phyloP scores from a whole-genome alignment of 2,329 filamentous ascomycete genomes.

The Pseudohalonectria lignicola region DNA sequence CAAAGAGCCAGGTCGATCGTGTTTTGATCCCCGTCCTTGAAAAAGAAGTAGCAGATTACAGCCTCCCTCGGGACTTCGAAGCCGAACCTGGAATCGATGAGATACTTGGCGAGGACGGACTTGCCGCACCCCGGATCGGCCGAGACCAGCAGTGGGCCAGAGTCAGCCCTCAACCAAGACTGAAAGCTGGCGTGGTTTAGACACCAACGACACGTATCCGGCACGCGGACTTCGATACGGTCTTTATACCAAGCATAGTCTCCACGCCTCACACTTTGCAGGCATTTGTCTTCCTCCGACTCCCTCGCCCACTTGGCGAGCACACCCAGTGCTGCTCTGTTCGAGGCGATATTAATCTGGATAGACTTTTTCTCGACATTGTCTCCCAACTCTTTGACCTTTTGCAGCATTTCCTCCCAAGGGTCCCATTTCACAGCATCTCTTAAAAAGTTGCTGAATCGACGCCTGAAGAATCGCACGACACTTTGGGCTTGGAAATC shows the following conservation, averaged over 20 bases:
- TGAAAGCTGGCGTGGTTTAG: conserved; percentile 17
- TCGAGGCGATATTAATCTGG: neutral
- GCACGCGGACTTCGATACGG: conserved; percentile 12
- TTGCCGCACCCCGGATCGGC: conserved; percentile 28
- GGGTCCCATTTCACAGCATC: conserved; percentile 2
- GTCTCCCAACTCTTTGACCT: conserved; percentile 1
- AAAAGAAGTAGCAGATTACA: conserved; percentile 30
- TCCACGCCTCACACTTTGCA: conserved; percentile 1
- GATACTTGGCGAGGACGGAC: conserved; percentile 22
- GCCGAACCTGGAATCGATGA: conserved; percentile 19
- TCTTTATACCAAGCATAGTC: conserved; percentile 15
- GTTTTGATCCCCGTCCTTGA: conserved; percentile 26
- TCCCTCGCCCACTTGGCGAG: conserved; percentile 15
- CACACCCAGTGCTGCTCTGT: neutral
- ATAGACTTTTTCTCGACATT: neutral
- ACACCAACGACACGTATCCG: conserved; percentile 21
- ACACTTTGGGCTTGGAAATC: conserved; percentile 5
- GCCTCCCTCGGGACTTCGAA: conserved; percentile 9
- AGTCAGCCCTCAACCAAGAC: conserved; percentile 15
- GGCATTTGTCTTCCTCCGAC: conserved; percentile 3
- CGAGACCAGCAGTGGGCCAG: conserved; percentile 20
- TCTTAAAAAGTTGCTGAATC: conserved; percentile 3
- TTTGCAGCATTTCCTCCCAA: conserved; percentile 1
- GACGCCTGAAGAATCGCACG: conserved; percentile 4
- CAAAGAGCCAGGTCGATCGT: conserved; percentile 22